Evolutionary conservation across 2,329 filamentous ascomycete species (phyloP), one percentile per base, ranked within the genome.

Genomic region (Lizonia empirigonia): DNA sequence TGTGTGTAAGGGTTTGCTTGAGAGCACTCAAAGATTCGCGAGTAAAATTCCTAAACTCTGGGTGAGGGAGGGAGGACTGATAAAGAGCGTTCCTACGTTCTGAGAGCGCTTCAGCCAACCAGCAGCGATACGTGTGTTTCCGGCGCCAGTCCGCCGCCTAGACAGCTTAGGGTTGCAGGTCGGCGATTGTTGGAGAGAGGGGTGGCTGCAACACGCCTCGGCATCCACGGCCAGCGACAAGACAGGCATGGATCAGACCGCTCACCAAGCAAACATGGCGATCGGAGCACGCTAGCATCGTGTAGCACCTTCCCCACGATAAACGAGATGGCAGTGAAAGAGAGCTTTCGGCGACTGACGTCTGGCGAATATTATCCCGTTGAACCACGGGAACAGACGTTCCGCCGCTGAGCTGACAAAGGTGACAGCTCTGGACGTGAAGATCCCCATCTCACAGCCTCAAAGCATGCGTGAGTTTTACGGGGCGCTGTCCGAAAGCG

Each of bases 241-340:
- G 32, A 41, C 26, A 47, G 42, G 35, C 44, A 52, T 34, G 49
- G 42, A 41, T 52, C 32, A 38, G 49, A 52, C 44, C 34, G 49
- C 42, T 47, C 49, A 51, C 49, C 42, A 44, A 35, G 39, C 37
- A 48, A 49, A 29, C 24, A 40, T 52, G 42, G 40, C 48, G 39
- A 57, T 62, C 52, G 36, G 29, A 53, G 40, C 44, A 48, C 60
- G 55, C 57, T 62, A 59, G 48, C 46, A 64, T 62, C 59, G 57
- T 44, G 61, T 59, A 54, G 51, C 50, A 61, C 58, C 48, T 39
- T 47, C 47, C 55, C 42, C 51, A 47, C 59, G 62, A 62, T 64
- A 55, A 54, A 58, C 59, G 59, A 64, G 51, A 44, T 48, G 53
- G 33, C 35, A 22, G 18, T 54, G 50, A 50, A 47, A 52, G 32